Evolutionary conservation across 768 basidiomycete genomes (phyloP).

Genomic region (Tylopilus subfusipes): DNA sequence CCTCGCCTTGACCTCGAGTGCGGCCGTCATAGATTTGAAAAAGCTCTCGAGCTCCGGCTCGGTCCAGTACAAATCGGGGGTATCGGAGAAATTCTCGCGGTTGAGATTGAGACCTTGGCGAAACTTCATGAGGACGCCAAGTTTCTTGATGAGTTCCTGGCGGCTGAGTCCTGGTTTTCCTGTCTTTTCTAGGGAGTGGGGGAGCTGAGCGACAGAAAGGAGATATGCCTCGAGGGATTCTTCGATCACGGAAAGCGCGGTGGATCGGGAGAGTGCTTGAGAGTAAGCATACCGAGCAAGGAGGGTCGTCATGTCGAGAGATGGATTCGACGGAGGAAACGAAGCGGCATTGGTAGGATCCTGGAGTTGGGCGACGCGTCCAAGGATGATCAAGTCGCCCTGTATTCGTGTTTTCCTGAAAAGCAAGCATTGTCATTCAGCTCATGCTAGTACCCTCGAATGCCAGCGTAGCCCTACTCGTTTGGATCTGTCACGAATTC

Average conservation of each 20-base stretch:
- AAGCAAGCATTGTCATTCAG: constrained; percentile 6
- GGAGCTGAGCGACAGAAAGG: constrained; percentile 75
- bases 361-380: constrained; percentile 59
- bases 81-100: constrained; percentile 83
- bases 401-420: constrained; percentile 79
- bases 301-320: constrained; percentile 65
- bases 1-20: constrained; percentile 82
- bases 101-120: constrained; percentile 90
- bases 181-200: constrained; percentile 68
- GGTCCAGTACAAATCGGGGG: constrained; percentile 92
- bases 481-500: constrained; percentile 90
- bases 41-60: constrained; percentile 88
- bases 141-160: constrained; percentile 83
- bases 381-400: constrained; percentile 89
- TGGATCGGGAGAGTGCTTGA: constrained; percentile 86
- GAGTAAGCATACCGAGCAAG: constrained; percentile 90
- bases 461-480: constrained; percentile 52
- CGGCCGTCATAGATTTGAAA: constrained; percentile 80
- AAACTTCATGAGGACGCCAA: constrained; percentile 89
- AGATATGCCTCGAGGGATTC: constrained; percentile 80
- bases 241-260: constrained; percentile 84
- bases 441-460: background rate
- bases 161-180: constrained; percentile 83
- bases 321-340: constrained; percentile 47
- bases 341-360: constrained; percentile 43